These are phyloP conservation scores for Solanum phureja DNA, from an alignment of 257 asterid species.

Conservation along the genomic window DNA sequence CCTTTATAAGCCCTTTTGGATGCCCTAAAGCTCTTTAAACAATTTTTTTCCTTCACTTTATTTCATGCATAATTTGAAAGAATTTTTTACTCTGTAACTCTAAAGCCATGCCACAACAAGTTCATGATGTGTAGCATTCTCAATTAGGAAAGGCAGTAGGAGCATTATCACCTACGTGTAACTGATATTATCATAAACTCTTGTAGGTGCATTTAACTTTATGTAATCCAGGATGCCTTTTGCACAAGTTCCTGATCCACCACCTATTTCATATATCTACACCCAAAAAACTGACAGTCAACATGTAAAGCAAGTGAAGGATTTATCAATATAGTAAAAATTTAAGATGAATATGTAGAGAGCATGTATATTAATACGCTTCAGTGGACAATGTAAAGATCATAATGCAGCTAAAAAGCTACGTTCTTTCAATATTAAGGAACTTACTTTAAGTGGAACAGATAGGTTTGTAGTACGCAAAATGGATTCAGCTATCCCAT, in stretches of 20 bases:
- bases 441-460: constrained; percentile 76
- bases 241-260: constrained; percentile 99
- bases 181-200: constrained; percentile 79
- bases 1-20: not conserved
- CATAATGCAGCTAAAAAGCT: not conserved
- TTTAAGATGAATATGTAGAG: not conserved
- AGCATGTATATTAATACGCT: not conserved
- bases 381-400: not conserved
- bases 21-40: not conserved
- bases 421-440: not conserved
- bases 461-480: constrained; percentile 82
- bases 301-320: not conserved
- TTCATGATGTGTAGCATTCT: not conserved
- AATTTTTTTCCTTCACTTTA: not conserved
- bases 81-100: not conserved
- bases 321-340: not conserved
- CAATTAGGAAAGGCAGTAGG: not conserved
- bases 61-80: not conserved
- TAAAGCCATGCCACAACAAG: not conserved
- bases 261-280: constrained; percentile 99
- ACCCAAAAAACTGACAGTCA: constrained; percentile 6
- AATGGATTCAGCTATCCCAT: constrained; percentile 93
- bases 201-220: constrained; percentile 84
- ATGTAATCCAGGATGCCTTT: constrained; percentile 96
- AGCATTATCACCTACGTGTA: constrained; percentile 48